Evolutionary conservation across 331 rosid genomes (phyloP).

Genomic region (Malus hybrid): DNA sequence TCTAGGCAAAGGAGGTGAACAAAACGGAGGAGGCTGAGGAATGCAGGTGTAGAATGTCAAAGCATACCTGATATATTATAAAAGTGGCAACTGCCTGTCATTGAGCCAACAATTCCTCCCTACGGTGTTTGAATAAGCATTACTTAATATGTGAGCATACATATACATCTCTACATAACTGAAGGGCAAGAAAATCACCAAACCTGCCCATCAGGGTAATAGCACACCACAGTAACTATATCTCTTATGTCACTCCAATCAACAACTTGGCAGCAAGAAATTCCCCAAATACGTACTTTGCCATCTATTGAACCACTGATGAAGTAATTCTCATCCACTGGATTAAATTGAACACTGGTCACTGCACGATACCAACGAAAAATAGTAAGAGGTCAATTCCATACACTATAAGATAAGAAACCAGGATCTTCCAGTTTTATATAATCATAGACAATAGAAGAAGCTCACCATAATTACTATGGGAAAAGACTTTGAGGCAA

Average conservation of each 20-base stretch:
- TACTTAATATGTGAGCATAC: neutral
- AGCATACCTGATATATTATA: constrained; percentile 67
- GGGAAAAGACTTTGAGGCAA: constrained; percentile 81
- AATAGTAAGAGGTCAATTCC: constrained; percentile 6
- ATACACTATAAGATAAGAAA: neutral
- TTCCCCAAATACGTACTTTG: constrained; percentile 91
- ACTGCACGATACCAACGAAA: constrained; percentile 39
- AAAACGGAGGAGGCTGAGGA: neutral
- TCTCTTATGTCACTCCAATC: constrained; percentile 75
- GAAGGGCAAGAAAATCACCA: constrained; percentile 15
- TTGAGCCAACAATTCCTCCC: constrained; percentile 87
- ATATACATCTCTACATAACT: constrained; percentile 5
- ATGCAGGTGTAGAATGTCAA: neutral
- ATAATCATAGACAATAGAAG: constrained; percentile 6
- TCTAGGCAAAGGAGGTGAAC: constrained; percentile 1
- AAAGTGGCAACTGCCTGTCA: constrained; percentile 71
- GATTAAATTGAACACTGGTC: constrained; percentile 90
- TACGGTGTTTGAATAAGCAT: constrained; percentile 27
- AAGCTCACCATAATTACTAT: constrained; percentile 78
- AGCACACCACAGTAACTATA: constrained; percentile 85
- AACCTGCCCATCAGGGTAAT: constrained; percentile 92
- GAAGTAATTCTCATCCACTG: constrained; percentile 81
- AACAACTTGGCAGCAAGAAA: constrained; percentile 71
- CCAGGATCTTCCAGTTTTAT: neutral
- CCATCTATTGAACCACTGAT: constrained; percentile 98